These are phyloP conservation scores for Aspergillus transmontanensis DNA, from an alignment of 2,329 filamentous ascomycete genomes.

Conservation along the genomic window DNA sequence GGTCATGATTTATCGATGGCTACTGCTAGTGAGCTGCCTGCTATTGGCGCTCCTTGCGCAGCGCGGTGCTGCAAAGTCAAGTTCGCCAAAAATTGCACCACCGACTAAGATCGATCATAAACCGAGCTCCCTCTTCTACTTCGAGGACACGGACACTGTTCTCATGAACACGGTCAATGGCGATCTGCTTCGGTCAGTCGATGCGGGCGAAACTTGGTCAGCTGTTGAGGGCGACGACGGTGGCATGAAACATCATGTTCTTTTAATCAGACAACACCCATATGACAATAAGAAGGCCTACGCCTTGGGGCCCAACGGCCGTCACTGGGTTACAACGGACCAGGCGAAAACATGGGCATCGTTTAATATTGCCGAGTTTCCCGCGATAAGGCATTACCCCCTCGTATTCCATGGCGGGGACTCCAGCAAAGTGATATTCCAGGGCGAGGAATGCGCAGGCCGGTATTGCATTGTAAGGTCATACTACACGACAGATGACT, in stretches of 20 bases:
- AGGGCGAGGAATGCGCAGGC: constrained; percentile 69
- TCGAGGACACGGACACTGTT: constrained; percentile 82
- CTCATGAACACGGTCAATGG: constrained; percentile 68
- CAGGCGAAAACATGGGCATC: constrained; percentile 77
- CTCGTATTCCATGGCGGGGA: constrained; percentile 76
- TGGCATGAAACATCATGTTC: constrained; percentile 48
- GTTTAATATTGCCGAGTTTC: constrained; percentile 63
- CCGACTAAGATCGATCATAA: constrained; percentile 66
- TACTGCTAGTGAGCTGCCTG: constrained; percentile 53
- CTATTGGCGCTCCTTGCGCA: constrained; percentile 53
- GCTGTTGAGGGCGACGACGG: constrained; percentile 64
- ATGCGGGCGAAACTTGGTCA: constrained; percentile 80
- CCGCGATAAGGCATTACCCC: constrained; percentile 10
- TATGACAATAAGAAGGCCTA: constrained; percentile 80
- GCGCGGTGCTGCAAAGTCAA: constrained; percentile 52
- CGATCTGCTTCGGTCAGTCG: constrained; percentile 73
- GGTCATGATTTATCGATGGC: constrained; percentile 45
- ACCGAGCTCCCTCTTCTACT: constrained; percentile 78
- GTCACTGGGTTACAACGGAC: constrained; percentile 83
- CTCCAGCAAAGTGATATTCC: constrained; percentile 82
- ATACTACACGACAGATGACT: constrained; percentile 83
- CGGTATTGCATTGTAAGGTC: constrained; percentile 65
- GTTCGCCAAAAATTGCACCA: constrained; percentile 66
- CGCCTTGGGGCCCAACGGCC: constrained; percentile 67
- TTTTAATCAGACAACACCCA: constrained; percentile 72